Evolutionary conservation across 305 asterid species (phyloP).

Genomic region (Fraxinus paxiana): DNA sequence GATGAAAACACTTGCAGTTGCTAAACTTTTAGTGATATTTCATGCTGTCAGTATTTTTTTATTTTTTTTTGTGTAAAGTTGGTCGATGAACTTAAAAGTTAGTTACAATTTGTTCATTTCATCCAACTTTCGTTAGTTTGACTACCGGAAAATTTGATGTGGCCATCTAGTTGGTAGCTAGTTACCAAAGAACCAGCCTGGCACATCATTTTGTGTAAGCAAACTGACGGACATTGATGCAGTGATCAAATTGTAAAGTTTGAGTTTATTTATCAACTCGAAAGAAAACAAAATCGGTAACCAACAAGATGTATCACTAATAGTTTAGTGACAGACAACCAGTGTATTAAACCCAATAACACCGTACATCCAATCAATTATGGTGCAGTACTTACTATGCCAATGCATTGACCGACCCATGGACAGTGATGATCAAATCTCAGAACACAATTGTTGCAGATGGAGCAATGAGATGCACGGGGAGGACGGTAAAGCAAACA

Average conservation of each 20-base stretch:
- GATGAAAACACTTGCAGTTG: neutral
- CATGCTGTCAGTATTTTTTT: neutral
- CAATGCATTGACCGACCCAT: constrained; percentile 82
- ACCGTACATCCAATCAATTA: neutral
- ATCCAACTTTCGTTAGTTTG: neutral
- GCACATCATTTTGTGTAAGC: neutral
- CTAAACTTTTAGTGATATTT: neutral
- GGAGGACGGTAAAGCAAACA: constrained; percentile 71
- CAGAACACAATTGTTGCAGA: constrained; percentile 65
- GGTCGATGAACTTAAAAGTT: neutral
- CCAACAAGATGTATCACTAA: neutral
- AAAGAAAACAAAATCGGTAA: neutral
- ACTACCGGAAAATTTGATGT: neutral
- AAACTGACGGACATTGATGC: neutral
- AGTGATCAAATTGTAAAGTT: neutral
- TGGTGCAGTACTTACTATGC: constrained; percentile 44
- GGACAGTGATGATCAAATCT: constrained; percentile 78
- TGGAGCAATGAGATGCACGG: constrained; percentile 79
- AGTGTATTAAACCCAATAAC: neutral
- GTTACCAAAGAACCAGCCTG: neutral
- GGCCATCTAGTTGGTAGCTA: neutral
- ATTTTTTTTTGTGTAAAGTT: neutral
- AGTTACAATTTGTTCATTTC: neutral
- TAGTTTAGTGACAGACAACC: neutral
- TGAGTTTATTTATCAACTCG: neutral